Conservation (phyloP, 2,329 filamentous ascomycete genomes). For the Exutisphaerella laricina region DNA sequence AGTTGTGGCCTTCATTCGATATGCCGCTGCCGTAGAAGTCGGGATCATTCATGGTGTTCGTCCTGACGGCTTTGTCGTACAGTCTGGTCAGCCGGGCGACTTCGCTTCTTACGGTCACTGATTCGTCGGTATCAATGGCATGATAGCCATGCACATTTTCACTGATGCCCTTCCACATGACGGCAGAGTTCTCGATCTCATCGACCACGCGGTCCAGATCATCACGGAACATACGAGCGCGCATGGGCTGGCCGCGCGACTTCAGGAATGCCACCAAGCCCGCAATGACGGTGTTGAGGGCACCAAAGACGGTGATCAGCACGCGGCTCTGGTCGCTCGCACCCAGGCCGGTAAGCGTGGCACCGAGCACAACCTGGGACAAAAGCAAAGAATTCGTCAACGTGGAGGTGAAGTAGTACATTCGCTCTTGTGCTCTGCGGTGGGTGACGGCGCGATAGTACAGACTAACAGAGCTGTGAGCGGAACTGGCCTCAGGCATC, state of each 20-base stretch:
- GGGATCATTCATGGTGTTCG: conserved; percentile 37
- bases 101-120: conserved; percentile 39
- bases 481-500: too few relatives aligned
- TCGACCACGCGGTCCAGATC: conserved; percentile 39
- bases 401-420: conserved; percentile 35
- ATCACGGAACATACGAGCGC: conserved; percentile 38
- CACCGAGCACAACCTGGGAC: conserved; percentile 38
- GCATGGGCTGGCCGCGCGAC: conserved; percentile 37
- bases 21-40: conserved; percentile 35
- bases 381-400: conserved; percentile 37
- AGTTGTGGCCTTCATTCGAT: conserved; percentile 22
- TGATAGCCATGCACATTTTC: conserved; percentile 42
- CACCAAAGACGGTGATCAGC: conserved; percentile 38
- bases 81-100: conserved; percentile 34
- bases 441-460: conserved; percentile 35
- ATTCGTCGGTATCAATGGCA: conserved; percentile 41
- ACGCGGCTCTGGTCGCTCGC: conserved; percentile 33
- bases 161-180: conserved; percentile 42
- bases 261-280: conserved; percentile 39
- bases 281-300: conserved; percentile 39
- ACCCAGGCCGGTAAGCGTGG: conserved; percentile 37
- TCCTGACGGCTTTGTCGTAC: conserved; percentile 37
- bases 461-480: too few relatives aligned
- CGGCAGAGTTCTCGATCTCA: conserved; percentile 39
- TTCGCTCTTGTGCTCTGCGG: conserved; percentile 30